A percentile compares a stretch with the other conserved stretches of the same genome.
phyloP scores from a whole-genome alignment of 2,329 filamentous ascomycete species.

The Rhexocercosporidium sp. region DNA sequence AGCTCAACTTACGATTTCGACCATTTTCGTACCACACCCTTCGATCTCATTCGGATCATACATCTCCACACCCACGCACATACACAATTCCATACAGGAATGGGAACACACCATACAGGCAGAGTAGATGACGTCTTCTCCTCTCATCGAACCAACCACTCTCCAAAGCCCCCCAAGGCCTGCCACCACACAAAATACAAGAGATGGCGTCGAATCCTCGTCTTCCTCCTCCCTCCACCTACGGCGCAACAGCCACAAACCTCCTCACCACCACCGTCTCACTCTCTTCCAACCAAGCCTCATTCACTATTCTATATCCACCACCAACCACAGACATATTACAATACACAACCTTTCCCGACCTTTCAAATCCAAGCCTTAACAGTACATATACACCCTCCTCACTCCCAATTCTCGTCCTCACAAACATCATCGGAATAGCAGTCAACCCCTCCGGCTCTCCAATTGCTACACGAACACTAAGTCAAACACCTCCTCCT shows the following conservation, averaged over 20 bases:
- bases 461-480: conserved; percentile 22
- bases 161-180: not conserved
- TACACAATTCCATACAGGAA: not conserved
- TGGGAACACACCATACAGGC: not conserved
- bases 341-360: conserved; percentile 15
- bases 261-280: conserved; percentile 26
- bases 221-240: not conserved
- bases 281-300: not conserved
- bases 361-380: not conserved
- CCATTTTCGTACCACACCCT: not conserved
- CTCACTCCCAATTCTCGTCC: conserved; percentile 19
- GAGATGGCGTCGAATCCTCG: conserved; percentile 5
- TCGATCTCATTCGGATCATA: not conserved
- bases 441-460: conserved; percentile 13
- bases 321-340: not conserved
- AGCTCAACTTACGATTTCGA: not conserved
- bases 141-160: not conserved
- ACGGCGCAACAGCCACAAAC: conserved; percentile 22
- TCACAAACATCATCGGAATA: conserved; percentile 28
- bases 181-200: not conserved
- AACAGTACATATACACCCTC: not conserved
- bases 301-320: conserved; percentile 22
- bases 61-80: not conserved
- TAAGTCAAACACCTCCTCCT: conserved; percentile 14
- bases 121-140: not conserved